Evolutionary conservation across 352 stramenopile species (phyloP).

Genomic region (Globisporangium nodosum): DNA sequence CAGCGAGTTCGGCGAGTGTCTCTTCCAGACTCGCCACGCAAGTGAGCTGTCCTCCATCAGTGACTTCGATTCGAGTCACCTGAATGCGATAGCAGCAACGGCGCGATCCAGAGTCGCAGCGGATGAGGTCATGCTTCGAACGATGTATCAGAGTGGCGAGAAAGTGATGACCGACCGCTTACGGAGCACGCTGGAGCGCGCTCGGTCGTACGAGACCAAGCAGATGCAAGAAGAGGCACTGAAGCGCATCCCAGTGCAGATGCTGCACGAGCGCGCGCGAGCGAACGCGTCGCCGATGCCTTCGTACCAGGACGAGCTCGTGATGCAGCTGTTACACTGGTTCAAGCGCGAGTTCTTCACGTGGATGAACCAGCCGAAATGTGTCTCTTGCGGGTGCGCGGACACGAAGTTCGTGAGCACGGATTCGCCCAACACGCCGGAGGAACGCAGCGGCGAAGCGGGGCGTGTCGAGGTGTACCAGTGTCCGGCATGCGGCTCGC

Average conservation of each 20-base stretch:
- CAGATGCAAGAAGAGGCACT: slow-evolving; percentile 64
- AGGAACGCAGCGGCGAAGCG: slow-evolving; percentile 58
- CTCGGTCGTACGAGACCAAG: slow-evolving; percentile 56
- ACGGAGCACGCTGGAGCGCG: slow-evolving; percentile 40
- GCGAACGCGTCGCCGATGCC: slow-evolving; percentile 43
- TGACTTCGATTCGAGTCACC: slow-evolving; percentile 22
- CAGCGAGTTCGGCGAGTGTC: slow-evolving; percentile 60
- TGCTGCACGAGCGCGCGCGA: slow-evolving; percentile 57
- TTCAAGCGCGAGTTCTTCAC: slow-evolving; percentile 90
- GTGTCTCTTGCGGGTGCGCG: slow-evolving; percentile 37
- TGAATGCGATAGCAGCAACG: slow-evolving; percentile 14
- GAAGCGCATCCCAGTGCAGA: slow-evolving; percentile 56
- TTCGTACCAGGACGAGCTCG: slow-evolving; percentile 56
- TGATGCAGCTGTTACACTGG: slow-evolving; percentile 78
- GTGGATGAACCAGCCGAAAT: slow-evolving; percentile 86
- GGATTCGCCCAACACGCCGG: slow-evolving; percentile 39
- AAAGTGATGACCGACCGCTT: slow-evolving; percentile 40
- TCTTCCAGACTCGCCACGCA: slow-evolving; percentile 50
- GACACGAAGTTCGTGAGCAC: slow-evolving; percentile 40
- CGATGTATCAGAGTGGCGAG: slow-evolving; percentile 44
- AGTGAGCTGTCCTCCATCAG: slow-evolving; percentile 3
- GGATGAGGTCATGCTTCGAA: slow-evolving; percentile 31
- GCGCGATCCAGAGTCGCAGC: slow-evolving; percentile 10
- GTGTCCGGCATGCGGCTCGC: slow-evolving; percentile 44
- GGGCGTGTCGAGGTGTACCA: slow-evolving; percentile 85